These are phyloP conservation scores for Volutella citrinella DNA, from an alignment of 2,329 filamentous ascomycete species.

Conservation along the genomic window DNA sequence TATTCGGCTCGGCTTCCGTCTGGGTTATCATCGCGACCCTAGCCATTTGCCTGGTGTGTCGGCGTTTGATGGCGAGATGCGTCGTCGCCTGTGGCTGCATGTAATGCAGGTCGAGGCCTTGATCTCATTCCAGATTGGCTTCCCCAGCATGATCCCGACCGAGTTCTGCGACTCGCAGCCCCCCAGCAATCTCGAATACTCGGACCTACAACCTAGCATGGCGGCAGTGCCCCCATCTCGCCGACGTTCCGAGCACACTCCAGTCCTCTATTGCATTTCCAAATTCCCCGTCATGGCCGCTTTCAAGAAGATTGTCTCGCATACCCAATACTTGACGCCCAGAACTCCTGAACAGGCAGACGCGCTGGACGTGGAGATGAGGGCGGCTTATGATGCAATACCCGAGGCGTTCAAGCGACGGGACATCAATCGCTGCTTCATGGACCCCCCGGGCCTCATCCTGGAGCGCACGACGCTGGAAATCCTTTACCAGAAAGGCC, in stretches of 20 bases:
- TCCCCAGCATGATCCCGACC: constrained; percentile 43
- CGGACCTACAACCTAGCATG: constrained; percentile 13
- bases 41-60: constrained; percentile 36
- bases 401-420: constrained; percentile 23
- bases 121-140: constrained; percentile 44
- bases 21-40: constrained; percentile 48
- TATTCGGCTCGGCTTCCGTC: constrained; percentile 43
- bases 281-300: constrained; percentile 26
- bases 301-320: constrained; percentile 21
- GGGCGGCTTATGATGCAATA: constrained; percentile 16
- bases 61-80: constrained; percentile 45
- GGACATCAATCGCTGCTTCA: constrained; percentile 22
- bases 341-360: constrained; percentile 13
- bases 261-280: constrained; percentile 24
- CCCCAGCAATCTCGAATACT: constrained; percentile 19
- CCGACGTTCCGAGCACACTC: constrained; percentile 14
- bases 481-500: constrained; percentile 27
- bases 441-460: constrained; percentile 24
- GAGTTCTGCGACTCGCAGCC: constrained; percentile 17
- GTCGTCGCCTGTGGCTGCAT: constrained; percentile 44
- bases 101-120: constrained; percentile 42
- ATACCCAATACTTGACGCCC: constrained; percentile 11
- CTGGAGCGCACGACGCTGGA: constrained; percentile 27
- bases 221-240: constrained; percentile 13
- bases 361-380: constrained; percentile 19